phyloP scores from a whole-genome alignment of 441 rosid species.

The Mallotus repandus region DNA sequence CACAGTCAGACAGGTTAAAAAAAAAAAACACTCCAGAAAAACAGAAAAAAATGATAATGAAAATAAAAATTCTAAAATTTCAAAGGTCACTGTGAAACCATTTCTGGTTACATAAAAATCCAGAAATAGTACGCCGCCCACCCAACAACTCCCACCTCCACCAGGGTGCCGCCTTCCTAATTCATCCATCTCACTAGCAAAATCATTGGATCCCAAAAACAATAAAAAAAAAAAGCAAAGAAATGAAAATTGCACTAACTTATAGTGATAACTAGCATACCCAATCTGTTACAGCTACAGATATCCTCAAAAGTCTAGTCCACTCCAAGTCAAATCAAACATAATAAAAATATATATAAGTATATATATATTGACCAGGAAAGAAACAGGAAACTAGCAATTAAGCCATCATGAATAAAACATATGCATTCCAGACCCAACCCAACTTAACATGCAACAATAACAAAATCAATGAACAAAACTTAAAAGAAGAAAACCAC shows the following conservation, averaged over 20 bases:
- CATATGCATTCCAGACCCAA: too few relatives aligned
- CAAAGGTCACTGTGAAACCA: not conserved
- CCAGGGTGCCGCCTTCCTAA: too few relatives aligned
- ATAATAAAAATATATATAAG: not conserved
- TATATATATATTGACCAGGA: not conserved
- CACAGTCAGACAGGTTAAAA: slow-evolving; percentile 23
- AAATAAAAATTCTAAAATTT: not conserved
- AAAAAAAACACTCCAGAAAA: slow-evolving; percentile 5
- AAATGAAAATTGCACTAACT: slow-evolving; percentile 6
- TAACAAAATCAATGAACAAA: not conserved
- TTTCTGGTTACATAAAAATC: not conserved
- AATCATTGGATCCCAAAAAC: not conserved
- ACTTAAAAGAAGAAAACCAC: not conserved
- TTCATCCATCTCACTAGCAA: not conserved
- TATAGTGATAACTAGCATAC: not conserved
- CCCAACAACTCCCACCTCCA: too few relatives aligned
- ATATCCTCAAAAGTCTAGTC: not conserved
- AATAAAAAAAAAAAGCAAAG: not conserved
- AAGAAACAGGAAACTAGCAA: not conserved
- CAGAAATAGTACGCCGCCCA: too few relatives aligned
- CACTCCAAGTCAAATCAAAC: not conserved
- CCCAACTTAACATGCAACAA: not conserved
- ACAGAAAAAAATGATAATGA: not conserved
- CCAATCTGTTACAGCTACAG: not conserved
- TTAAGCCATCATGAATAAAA: too few relatives aligned